A percentile compares a stretch with the other conserved stretches of the same genome.
phyloP scores from a whole-genome alignment of 2,329 filamentous ascomycete species.

The Sodiomyces alkalinus region DNA sequence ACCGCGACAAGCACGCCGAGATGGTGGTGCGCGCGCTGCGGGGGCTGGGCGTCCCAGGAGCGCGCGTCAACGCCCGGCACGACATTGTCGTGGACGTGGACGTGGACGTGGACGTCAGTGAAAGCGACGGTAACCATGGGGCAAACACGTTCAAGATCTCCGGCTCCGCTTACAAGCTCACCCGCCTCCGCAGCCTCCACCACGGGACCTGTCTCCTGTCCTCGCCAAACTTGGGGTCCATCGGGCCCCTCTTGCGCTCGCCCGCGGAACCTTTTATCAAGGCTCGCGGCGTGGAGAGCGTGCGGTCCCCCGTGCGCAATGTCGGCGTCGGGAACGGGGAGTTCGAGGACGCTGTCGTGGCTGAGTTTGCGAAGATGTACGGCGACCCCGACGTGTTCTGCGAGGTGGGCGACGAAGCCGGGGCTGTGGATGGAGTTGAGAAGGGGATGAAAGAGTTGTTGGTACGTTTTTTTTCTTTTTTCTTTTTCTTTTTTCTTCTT shows the following conservation, averaged over 20 bases:
- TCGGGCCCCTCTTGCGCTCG: slow-evolving; percentile 60
- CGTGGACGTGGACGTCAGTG: no score
- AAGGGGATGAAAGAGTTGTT: slow-evolving; percentile 48
- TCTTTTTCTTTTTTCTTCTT: slow-evolving; percentile 13
- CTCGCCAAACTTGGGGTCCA: slow-evolving; percentile 56
- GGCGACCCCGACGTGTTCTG: slow-evolving; percentile 19
- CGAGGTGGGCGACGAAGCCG: slow-evolving; percentile 29
- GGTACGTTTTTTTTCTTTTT: slow-evolving; percentile 24
- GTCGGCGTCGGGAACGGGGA: slow-evolving; percentile 37
- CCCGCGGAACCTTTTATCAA: slow-evolving; percentile 63
- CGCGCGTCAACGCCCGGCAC: slow-evolving; percentile 75
- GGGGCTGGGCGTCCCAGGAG: slow-evolving; percentile 37
- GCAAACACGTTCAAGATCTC: slow-evolving; percentile 58
- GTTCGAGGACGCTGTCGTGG: slow-evolving; percentile 41
- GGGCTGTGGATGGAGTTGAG: slow-evolving; percentile 33
- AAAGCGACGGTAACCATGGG: no score
- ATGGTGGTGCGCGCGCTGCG: slow-evolving; percentile 82
- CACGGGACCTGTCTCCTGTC: slow-evolving; percentile 81
- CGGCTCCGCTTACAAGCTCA: slow-evolving; percentile 91
- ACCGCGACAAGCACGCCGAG: slow-evolving; percentile 73
- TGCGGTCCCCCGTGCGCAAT: slow-evolving; percentile 73
- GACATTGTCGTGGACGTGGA: slow-evolving; percentile 65
- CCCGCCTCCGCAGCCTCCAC: slow-evolving; percentile 64
- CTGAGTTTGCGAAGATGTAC: slow-evolving; percentile 57
- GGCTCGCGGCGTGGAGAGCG: slow-evolving; percentile 79